Evolutionary conservation across 2,329 filamentous ascomycete genomes (phyloP).

Genomic region (Aulographum hederae): DNA sequence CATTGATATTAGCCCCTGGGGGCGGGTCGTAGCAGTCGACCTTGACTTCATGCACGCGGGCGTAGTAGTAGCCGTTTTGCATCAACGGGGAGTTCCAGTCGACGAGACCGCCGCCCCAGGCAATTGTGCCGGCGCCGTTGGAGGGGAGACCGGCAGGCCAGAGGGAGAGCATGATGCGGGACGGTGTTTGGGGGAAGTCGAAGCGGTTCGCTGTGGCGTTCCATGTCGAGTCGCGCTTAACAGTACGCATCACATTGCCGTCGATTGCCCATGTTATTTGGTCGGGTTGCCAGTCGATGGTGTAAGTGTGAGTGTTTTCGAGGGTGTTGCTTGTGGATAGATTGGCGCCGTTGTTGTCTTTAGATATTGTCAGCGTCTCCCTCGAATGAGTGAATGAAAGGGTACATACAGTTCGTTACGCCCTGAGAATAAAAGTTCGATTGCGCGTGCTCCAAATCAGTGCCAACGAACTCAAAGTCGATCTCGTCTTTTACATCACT

Average conservation of each 20-base stretch:
- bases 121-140: slow-evolving; percentile 69
- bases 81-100: slow-evolving; percentile 75
- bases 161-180: slow-evolving; percentile 81
- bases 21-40: slow-evolving; percentile 81
- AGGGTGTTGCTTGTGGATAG: slow-evolving; percentile 54
- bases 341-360: slow-evolving; percentile 61
- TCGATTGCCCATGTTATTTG: slow-evolving; percentile 75
- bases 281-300: slow-evolving; percentile 84
- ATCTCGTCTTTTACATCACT: slow-evolving; percentile 97
- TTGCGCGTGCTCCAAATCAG: slow-evolving; percentile 59
- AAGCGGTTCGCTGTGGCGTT: slow-evolving; percentile 68
- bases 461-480: slow-evolving; percentile 87
- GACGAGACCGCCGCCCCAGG: slow-evolving; percentile 82
- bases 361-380: slow-evolving; percentile 7
- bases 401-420: slow-evolving; percentile 62
- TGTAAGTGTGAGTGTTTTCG: slow-evolving; percentile 69
- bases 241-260: slow-evolving; percentile 54
- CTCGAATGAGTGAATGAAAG: neutral
- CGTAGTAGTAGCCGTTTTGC: slow-evolving; percentile 79
- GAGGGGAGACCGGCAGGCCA: slow-evolving; percentile 76
- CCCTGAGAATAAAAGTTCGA: slow-evolving; percentile 98
- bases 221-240: slow-evolving; percentile 66
- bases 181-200: slow-evolving; percentile 77
- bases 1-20: slow-evolving; percentile 41
- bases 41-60: slow-evolving; percentile 56